These are phyloP conservation scores for Amesomyces nigricolor DNA, from an alignment of 2,329 filamentous ascomycete species.

Conservation along the genomic window DNA sequence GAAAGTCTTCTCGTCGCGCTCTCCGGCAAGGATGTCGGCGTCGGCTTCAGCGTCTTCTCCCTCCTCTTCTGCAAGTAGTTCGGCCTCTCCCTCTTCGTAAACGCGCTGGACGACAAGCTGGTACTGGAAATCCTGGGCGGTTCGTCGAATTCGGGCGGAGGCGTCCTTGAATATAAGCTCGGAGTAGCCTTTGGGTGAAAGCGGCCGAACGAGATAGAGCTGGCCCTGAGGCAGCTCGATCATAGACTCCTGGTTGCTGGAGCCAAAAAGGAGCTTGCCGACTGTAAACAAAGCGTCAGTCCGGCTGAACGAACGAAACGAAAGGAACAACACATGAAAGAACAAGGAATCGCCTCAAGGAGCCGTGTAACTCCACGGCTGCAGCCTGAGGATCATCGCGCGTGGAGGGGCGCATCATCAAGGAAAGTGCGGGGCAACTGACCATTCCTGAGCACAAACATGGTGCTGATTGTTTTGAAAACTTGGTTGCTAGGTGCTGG, in stretches of 20 bases:
- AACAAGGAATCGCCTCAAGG: neutral
- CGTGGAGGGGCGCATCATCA: neutral
- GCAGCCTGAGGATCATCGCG: neutral
- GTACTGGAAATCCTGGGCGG: constrained; percentile 93
- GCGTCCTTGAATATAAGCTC: constrained; percentile 99
- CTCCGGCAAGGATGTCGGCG: constrained; percentile 65
- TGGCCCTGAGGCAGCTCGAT: constrained; percentile 94
- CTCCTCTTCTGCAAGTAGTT: constrained; percentile 82
- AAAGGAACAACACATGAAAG: neutral
- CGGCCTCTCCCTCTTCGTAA: constrained; percentile 95
- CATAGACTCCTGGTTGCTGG: constrained; percentile 79
- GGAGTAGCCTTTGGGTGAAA: constrained; percentile 94
- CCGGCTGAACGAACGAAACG: neutral
- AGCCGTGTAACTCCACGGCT: neutral
- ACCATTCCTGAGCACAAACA: constrained; percentile 44
- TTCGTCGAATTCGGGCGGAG: constrained; percentile 83
- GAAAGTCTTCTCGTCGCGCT: constrained; percentile 97
- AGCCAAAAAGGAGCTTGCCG: constrained; percentile 88
- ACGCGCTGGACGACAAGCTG: constrained; percentile 94
- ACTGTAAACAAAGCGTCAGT: constrained; percentile 45
- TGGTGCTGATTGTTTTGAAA: constrained; percentile 20
- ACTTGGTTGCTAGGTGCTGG: neutral
- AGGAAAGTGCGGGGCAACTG: constrained; percentile 29
- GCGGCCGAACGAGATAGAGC: constrained; percentile 91
- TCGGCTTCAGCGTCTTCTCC: constrained; percentile 74